Conservation (phyloP, 352 stramenopile species). For the Phytophthora gonapodyides region DNA sequence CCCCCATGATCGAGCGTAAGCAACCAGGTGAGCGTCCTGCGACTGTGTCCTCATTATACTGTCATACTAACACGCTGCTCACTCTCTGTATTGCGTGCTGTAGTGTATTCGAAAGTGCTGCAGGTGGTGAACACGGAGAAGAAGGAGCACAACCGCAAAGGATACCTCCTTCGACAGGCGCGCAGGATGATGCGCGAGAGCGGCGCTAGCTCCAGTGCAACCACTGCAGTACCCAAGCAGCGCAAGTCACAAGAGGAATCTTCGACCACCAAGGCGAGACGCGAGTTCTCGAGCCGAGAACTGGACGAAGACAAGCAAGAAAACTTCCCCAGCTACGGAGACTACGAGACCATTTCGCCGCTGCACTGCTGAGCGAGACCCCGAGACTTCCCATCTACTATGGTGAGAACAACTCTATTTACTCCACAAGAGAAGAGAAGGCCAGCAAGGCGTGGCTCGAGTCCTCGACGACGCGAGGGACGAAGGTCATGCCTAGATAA, state of each 20-base stretch:
- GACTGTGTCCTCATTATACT: neutral
- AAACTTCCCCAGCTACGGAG: conserved; percentile 6
- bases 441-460: conserved; percentile 1
- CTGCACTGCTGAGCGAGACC: conserved; percentile 21
- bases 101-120: conserved; percentile 19
- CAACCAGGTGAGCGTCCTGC: conserved; percentile 25
- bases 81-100: neutral
- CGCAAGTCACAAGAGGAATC: conserved; percentile 7
- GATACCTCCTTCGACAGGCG: conserved; percentile 65
- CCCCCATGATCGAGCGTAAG: conserved; percentile 11
- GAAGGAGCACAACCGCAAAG: conserved; percentile 81
- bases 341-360: conserved; percentile 18
- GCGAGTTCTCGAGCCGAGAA: conserved; percentile 3
- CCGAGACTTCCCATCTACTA: conserved; percentile 5
- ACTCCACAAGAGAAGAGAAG: conserved; percentile 22
- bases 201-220: conserved; percentile 6
- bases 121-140: conserved; percentile 34
- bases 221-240: conserved; percentile 8
- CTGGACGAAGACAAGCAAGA: conserved; percentile 20
- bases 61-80: no score
- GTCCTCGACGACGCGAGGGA: neutral
- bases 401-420: conserved; percentile 38
- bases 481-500: conserved; percentile 15
- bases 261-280: conserved; percentile 13
- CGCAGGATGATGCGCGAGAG: conserved; percentile 51